These are phyloP conservation scores for Nothophaeocryptopus gaeumannii DNA, from an alignment of 2,329 filamentous ascomycete species.

Conservation along the genomic window DNA sequence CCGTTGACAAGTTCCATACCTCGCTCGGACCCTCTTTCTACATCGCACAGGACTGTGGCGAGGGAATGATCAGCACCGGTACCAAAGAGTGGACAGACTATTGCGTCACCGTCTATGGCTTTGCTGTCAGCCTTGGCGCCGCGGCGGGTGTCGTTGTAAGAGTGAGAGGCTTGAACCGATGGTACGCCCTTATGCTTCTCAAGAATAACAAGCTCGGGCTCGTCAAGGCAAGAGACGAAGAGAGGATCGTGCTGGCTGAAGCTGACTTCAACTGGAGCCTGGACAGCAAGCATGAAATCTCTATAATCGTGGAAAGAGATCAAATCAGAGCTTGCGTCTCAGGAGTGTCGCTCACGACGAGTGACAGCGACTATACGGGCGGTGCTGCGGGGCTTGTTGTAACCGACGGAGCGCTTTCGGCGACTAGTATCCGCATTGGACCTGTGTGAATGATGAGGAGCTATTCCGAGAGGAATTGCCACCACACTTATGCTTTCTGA, in stretches of 20 bases:
- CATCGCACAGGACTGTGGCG: neutral
- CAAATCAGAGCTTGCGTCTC: neutral
- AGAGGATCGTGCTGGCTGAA: neutral
- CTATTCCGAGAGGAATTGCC: too few relatives aligned
- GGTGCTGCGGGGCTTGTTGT: neutral
- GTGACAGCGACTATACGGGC: neutral
- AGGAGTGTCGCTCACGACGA: neutral
- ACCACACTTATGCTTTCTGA: too few relatives aligned
- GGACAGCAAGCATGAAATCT: neutral
- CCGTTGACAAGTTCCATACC: neutral
- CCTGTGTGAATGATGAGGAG: too few relatives aligned
- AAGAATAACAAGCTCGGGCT: neutral
- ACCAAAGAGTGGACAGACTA: constrained; percentile 2
- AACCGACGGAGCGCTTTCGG: neutral
- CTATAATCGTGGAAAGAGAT: neutral
- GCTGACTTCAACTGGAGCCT: neutral
- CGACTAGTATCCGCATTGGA: neutral
- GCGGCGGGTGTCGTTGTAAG: neutral
- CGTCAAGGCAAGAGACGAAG: neutral
- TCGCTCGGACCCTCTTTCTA: neutral
- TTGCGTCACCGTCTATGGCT: neutral
- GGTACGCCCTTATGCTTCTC: constrained; percentile 1
- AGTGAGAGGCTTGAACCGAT: constrained; percentile 1
- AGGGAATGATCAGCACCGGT: neutral
- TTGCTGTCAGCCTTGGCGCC: neutral